These are phyloP conservation scores for Fusarium sp. DNA, from an alignment of 2,329 filamentous ascomycete species.

Conservation along the genomic window DNA sequence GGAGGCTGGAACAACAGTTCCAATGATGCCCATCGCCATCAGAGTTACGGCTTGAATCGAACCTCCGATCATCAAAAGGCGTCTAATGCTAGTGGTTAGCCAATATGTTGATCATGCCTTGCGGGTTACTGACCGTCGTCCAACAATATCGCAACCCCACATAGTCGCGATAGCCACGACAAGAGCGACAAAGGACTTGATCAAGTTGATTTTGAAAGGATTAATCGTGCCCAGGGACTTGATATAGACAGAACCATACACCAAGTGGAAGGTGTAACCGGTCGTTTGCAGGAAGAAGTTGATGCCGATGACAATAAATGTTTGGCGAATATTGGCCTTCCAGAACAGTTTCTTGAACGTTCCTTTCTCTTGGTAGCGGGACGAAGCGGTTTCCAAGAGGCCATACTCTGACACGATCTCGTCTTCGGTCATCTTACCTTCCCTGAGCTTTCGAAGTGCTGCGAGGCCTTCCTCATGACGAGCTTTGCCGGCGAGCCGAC, in stretches of 20 bases:
- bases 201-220: background rate
- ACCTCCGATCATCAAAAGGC: background rate
- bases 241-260: background rate
- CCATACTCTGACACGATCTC: constrained; percentile 36
- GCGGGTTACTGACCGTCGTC: background rate
- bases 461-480: constrained; percentile 42
- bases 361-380: constrained; percentile 36
- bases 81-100: background rate
- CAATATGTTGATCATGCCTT: background rate
- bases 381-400: constrained; percentile 29
- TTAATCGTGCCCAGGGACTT: background rate
- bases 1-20: background rate
- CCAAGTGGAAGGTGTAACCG: background rate
- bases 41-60: background rate
- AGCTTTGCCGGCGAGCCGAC: constrained; percentile 45
- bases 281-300: background rate
- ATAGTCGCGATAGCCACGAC: background rate
- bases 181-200: background rate
- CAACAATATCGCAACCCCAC: background rate
- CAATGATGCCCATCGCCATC: background rate
- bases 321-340: constrained; percentile 4
- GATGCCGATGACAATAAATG: background rate
- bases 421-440: constrained; percentile 35
- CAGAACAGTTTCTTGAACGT: constrained; percentile 30
- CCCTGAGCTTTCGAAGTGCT: constrained; percentile 36